Percentiles rank a stretch among this genome's conserved stretches.
These are phyloP conservation scores for Daldinia sp. DNA, from an alignment of 2,329 filamentous ascomycete species.

Conservation along the genomic window DNA sequence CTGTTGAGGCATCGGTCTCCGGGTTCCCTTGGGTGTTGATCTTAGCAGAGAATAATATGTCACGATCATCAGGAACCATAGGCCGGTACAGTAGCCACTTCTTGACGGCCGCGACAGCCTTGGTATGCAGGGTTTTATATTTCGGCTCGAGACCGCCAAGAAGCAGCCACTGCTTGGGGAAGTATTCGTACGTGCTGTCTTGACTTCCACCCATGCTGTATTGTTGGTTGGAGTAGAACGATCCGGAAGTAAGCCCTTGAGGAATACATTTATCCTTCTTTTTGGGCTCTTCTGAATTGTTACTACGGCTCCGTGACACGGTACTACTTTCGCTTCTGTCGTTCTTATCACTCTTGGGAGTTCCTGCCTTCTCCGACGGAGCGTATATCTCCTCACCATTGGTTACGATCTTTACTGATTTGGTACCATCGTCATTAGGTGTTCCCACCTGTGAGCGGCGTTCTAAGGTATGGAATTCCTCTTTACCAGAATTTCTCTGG, in stretches of 20 bases:
- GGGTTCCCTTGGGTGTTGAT: conserved; percentile 61
- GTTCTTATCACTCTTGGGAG: conserved; percentile 8
- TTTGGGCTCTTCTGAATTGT: conserved; percentile 13
- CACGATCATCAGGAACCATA: conserved; percentile 73
- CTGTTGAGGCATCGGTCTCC: conserved; percentile 55
- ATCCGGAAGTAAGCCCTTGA: conserved; percentile 67
- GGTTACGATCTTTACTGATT: conserved; percentile 24
- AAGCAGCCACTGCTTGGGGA: conserved; percentile 78
- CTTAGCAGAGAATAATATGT: conserved; percentile 81
- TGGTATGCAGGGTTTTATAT: conserved; percentile 79
- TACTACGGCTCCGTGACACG: background rate
- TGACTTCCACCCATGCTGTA: conserved; percentile 74
- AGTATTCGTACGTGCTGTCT: conserved; percentile 79
- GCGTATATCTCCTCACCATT: conserved; percentile 34
- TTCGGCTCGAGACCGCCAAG: conserved; percentile 79
- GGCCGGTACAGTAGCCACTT: conserved; percentile 82
- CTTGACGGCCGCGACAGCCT: conserved; percentile 74
- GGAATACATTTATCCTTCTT: conserved; percentile 62
- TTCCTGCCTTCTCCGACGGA: conserved; percentile 9
- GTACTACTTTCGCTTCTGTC: conserved; percentile 11
- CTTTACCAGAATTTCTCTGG: conserved; percentile 8
- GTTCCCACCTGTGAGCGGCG: conserved; percentile 32
- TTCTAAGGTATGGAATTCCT: conserved; percentile 11
- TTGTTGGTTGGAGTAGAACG: conserved; percentile 57
- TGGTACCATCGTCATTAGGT: conserved; percentile 26